These are phyloP conservation scores for Metarhizium humberi DNA, from an alignment of 2,329 filamentous ascomycete genomes.

Conservation along the genomic window DNA sequence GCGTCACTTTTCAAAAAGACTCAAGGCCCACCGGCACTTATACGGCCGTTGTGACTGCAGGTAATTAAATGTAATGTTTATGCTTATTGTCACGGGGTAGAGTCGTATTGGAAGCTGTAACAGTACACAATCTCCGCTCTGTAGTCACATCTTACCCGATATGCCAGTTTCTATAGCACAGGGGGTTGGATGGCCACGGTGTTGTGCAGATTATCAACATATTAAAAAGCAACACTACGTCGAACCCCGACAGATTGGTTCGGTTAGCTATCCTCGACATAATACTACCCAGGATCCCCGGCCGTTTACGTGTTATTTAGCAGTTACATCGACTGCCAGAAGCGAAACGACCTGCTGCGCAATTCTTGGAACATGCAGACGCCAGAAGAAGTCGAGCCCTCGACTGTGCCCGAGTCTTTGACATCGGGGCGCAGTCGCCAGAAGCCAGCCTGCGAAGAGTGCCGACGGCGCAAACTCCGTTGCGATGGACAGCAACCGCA, in stretches of 20 bases:
- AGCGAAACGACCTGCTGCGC: background rate
- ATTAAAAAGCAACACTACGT: background rate
- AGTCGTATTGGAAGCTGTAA: background rate
- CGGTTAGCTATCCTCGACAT: background rate
- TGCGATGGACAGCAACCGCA: constrained; percentile 7
- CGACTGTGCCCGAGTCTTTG: background rate
- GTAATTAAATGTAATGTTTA: background rate
- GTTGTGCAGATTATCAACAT: background rate
- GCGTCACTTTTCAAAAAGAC: background rate
- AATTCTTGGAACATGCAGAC: background rate
- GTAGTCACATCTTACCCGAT: background rate
- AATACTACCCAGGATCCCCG: background rate
- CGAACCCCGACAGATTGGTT: background rate
- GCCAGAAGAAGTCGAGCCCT: background rate
- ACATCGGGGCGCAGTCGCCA: background rate
- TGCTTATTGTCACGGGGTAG: background rate
- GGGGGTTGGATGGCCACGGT: too few relatives aligned
- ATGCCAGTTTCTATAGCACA: background rate
- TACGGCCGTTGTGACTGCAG: background rate
- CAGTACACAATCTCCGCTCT: background rate
- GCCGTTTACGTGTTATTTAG: background rate
- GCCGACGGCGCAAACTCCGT: constrained; percentile 7
- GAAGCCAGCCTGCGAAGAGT: constrained; percentile 7
- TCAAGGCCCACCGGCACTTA: background rate
- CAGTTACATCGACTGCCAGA: background rate